Evolutionary conservation across 2,329 filamentous ascomycete species (phyloP), one percentile per base, ranked within the genome.

Genomic region (Trichophyton rubrum): DNA sequence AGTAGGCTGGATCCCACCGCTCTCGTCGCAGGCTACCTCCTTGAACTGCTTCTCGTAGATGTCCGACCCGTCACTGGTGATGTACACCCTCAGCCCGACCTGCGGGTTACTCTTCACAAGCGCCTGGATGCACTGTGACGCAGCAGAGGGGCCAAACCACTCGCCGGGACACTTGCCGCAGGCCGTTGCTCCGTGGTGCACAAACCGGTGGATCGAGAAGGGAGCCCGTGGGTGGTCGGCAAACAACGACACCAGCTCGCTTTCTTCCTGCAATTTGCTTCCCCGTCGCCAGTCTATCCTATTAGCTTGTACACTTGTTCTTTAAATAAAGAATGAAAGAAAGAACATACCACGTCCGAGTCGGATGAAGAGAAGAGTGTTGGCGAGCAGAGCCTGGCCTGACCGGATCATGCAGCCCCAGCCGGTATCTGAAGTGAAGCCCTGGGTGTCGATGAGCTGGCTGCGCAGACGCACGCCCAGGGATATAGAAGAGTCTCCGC

Each of bases 391-490:
- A 68, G 89, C 92, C 76, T 99, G 93, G 2, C 93, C 93, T 4
- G 92, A 96, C 62, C 93, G 81, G 67, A 99, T 97, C 93, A 99
- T 99, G 70, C 93, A 99, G 0, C 93, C 93, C 90, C 95, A 99
- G 58, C 93, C 93, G 8, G 89, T 91, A 72, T 99, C 93, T 1
- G 90, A 92, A 9, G 89, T 88, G 74, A 97, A 99, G 3, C 89
- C 90, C 27, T 80, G 80, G 61, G 89, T 83, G 56, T 96, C 89
- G 9, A 84, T 81, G 4, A 97, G 77, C 68, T 90, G 87, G 59
- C 80, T 91, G 68, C 90, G 88, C 66, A 97, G 78, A 58, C 90
- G 86, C 74, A 95, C 92, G 1, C 89, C 79, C 61, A 97, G 83
- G 2, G 89, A 95, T 77, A 97, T 83, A 6, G 84, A 30, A 3